Conservation (phyloP, 495 filamentous ascomycete genomes). For the Penicillium mononematosum region DNA sequence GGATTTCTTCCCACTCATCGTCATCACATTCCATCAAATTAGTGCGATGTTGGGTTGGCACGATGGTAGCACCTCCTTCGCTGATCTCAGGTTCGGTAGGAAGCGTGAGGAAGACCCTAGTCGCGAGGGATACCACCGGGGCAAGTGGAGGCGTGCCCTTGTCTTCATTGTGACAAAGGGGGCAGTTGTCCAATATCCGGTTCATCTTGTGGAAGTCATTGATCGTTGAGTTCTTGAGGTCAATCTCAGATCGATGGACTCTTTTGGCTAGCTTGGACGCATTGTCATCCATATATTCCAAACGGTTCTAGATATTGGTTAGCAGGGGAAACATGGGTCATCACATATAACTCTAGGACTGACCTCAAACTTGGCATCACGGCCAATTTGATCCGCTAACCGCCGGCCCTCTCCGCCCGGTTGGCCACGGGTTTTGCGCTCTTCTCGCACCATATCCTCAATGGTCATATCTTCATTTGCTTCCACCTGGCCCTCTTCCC, state of each 20-base stretch:
- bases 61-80: slow-evolving; percentile 79
- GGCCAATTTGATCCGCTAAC: slow-evolving; percentile 87
- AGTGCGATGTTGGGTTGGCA: slow-evolving; percentile 81
- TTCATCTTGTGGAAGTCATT: slow-evolving; percentile 88
- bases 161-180: slow-evolving; percentile 91
- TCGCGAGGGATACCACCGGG: slow-evolving; percentile 85
- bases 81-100: slow-evolving; percentile 88
- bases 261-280: slow-evolving; percentile 86
- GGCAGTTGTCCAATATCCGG: slow-evolving; percentile 81
- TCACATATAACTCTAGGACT: slow-evolving; percentile 18
- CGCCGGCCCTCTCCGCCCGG: slow-evolving; percentile 76
- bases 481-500: slow-evolving; percentile 74
- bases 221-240: slow-evolving; percentile 86
- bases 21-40: slow-evolving; percentile 97
- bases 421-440: slow-evolving; percentile 77
- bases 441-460: slow-evolving; percentile 93
- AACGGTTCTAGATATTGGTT: slow-evolving; percentile 60
- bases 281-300: slow-evolving; percentile 98
- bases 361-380: slow-evolving; percentile 84
- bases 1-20: slow-evolving; percentile 98
- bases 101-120: slow-evolving; percentile 82
- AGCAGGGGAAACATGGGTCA: slow-evolving; percentile 15
- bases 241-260: slow-evolving; percentile 82
- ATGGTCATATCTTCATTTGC: slow-evolving; percentile 96
- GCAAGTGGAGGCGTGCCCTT: slow-evolving; percentile 79